Evolutionary conservation across 371 early-diverging fungal genomes (phyloP), one percentile per base, ranked within the genome.

Genomic region (Amoeboaphelidium protococcarum): DNA sequence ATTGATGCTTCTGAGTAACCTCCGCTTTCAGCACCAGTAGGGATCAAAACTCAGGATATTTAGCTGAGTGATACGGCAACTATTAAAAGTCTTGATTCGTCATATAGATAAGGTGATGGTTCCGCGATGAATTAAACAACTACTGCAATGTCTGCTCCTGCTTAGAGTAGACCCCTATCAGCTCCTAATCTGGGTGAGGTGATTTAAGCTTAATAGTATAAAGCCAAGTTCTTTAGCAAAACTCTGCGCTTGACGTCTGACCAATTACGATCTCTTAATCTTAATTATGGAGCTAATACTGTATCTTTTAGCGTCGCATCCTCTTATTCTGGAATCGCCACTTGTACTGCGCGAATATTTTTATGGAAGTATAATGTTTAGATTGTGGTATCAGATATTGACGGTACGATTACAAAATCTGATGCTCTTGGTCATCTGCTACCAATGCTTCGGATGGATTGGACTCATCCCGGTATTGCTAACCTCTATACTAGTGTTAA

Each of bases 401-500:
- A 99, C 60, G 99, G 99, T 40, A 99, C 99, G 0, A 95, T 99
- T 47, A 99, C 99, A 37, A 97, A 97, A 58, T 86, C 89, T 2
- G 99, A 99, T 58, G 82, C 85, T 0, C 64, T 90, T 41, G 99
- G 99, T 2, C 96, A 97, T 55, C 66, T 99, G 6, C 92, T 90
- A 59, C 84, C 84, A 25, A 82, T 90, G 78, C 87, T 95, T 37
- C 98, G 99, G 25, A 82, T 77, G 58, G 99, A 99, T 62, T 98
- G 96, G 96, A 96, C 97, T 2, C 98, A 98, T 58, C 58, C 67
- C 10, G 97, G 98, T 6, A 84, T 99, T 2, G 97, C 98, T 42
- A 80, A 81, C 49, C 67, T 98, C 27, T 97, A 86, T 64, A 83
- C 88, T 4, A 86, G 83, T 57, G 90, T 99, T 50, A 60, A 55